Percentiles rank a stretch among this genome's conserved stretches.
phyloP scores from a whole-genome alignment of 495 filamentous ascomycete species.

The Lasiosphaeriaceae sp. region DNA sequence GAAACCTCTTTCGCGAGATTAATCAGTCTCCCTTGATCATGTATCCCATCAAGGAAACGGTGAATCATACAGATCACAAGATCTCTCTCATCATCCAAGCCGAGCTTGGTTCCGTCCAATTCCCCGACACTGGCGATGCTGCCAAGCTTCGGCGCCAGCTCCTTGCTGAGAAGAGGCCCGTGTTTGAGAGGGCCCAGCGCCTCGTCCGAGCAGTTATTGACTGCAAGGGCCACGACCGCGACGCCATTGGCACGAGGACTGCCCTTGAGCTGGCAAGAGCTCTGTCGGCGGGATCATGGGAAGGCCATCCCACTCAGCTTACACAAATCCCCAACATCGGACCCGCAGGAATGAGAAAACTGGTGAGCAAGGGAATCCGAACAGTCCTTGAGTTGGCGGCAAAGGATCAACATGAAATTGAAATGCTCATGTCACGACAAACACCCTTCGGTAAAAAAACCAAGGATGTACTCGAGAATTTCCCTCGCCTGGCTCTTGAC shows the following conservation, averaged over 20 bases:
- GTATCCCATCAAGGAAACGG: slow-evolving; percentile 75
- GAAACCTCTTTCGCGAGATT: slow-evolving; percentile 72
- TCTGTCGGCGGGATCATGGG: slow-evolving; percentile 79
- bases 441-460: slow-evolving; percentile 78
- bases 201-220: slow-evolving; percentile 83
- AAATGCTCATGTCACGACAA: slow-evolving; percentile 71
- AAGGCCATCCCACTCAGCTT: slow-evolving; percentile 76
- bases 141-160: slow-evolving; percentile 59
- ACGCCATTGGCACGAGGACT: slow-evolving; percentile 62
- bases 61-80: slow-evolving; percentile 73
- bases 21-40: slow-evolving; percentile 71
- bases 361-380: slow-evolving; percentile 65
- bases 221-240: slow-evolving; percentile 64
- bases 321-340: slow-evolving; percentile 86
- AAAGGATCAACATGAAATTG: slow-evolving; percentile 68
- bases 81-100: slow-evolving; percentile 81
- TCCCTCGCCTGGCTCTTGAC: slow-evolving; percentile 67
- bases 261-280: slow-evolving; percentile 78
- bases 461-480: slow-evolving; percentile 58
- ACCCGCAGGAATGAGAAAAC: slow-evolving; percentile 69
- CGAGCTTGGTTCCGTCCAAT: slow-evolving; percentile 72
- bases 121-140: slow-evolving; percentile 59
- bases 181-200: slow-evolving; percentile 72
- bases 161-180: slow-evolving; percentile 60
- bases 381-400: slow-evolving; percentile 67